Base-by-base conservation (phyloP, 495 filamentous ascomycete species). In the Podospora pseudoanserina region DNA sequence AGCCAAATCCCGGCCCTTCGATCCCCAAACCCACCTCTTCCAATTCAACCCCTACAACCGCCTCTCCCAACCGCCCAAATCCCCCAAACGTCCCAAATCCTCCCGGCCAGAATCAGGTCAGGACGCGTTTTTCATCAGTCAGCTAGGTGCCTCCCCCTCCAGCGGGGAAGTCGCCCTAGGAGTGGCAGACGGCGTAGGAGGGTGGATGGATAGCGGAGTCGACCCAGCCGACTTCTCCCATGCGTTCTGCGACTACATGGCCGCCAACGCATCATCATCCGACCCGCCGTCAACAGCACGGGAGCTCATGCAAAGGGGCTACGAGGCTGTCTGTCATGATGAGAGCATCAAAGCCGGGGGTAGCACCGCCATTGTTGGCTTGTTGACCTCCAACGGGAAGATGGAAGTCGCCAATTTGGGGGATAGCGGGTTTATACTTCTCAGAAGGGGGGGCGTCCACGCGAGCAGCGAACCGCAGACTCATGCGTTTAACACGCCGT, bases 401-500 rank as follows among this genome's bases (percentile, higher is more conserved):
- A 82, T 97, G 19, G 90, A 94, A 70, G 86, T 97, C 63, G 96
- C 95, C 54, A 99, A 99, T 76, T 82, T 99, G n/a, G 95, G 95
- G 68, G 95, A 99, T 79, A 97, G 93, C n/a, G 95, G 94, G 63
- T 97, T 92, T 75, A 86, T 97, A 26, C 88, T 96, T 60, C 78
- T 98, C 65, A 87, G 93, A 26, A 84, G 89, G 39, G 94, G 92
- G 72, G 91, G 90, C 15, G 90, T 98, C 19, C 90, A 93, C 72
- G 85, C 91, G 57, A 88, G 87, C 75, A 95, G 93, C 4, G 84
- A 88, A 49, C 90, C 92, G 26, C 95, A 99, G 77, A 98, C 92
- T 0, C 96, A 99, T 76, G 92, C 90, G 26, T 99, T 99, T 83
- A 99, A 99, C 79, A 97, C 94, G 0, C 95, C 95, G 2, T 98